Conservation (phyloP, 2,329 filamentous ascomycete genomes). For the Salinomyces thailandicus region DNA sequence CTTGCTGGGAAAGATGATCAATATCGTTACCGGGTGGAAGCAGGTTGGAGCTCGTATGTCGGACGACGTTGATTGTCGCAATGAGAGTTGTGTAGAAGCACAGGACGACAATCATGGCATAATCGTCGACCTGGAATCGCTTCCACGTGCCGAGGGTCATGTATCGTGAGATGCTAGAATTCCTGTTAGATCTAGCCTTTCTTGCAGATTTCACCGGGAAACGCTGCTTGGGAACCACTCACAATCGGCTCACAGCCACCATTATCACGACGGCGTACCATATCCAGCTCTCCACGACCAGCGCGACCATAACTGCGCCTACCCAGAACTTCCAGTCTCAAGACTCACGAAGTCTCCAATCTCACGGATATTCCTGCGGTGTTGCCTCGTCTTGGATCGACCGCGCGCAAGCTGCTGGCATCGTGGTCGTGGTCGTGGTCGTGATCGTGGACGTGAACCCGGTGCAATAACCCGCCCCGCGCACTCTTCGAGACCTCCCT, state of each 20-base stretch:
- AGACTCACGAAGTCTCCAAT: no score
- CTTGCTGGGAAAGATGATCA: slow-evolving; percentile 23
- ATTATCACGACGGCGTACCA: slow-evolving; percentile 35
- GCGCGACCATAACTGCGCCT: slow-evolving; percentile 21
- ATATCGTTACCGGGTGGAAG: slow-evolving; percentile 38
- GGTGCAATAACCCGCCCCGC: no score
- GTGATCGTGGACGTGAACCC: no score
- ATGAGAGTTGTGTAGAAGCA: slow-evolving; percentile 42
- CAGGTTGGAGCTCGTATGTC: slow-evolving; percentile 33
- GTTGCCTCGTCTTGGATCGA: slow-evolving; percentile 6
- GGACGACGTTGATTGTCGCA: slow-evolving; percentile 36
- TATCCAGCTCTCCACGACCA: slow-evolving; percentile 37
- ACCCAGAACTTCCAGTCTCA: background rate
- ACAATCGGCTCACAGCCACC: slow-evolving; percentile 35
- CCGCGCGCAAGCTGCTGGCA: background rate
- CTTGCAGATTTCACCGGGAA: background rate
- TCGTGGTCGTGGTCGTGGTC: background rate
- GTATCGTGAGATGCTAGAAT: slow-evolving; percentile 32
- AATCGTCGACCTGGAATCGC: slow-evolving; percentile 47
- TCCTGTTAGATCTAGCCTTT: background rate
- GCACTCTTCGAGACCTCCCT: no score
- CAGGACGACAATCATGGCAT: slow-evolving; percentile 44
- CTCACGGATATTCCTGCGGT: slow-evolving; percentile 11
- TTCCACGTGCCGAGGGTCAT: slow-evolving; percentile 38
- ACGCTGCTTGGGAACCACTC: no score